Conservation (phyloP, 2,329 filamentous ascomycete species). For the Cladophialophora exuberans region DNA sequence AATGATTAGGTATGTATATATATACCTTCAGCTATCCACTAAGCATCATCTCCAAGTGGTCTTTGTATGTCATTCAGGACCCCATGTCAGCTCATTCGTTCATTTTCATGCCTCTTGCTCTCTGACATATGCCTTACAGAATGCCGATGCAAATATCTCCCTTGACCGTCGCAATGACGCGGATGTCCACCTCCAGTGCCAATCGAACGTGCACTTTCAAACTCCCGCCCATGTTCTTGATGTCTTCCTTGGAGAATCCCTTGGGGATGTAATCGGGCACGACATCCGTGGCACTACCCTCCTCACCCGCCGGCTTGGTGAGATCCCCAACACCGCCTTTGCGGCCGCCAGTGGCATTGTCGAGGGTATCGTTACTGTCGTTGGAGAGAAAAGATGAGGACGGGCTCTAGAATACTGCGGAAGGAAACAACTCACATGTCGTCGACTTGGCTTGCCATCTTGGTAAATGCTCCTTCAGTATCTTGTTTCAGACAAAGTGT, state of each 20-base stretch:
- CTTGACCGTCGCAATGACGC: conserved; percentile 24
- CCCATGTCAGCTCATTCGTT: too few relatives aligned
- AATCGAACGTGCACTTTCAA: conserved; percentile 28
- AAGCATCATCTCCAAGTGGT: too few relatives aligned
- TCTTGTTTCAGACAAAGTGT: too few relatives aligned
- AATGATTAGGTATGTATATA: too few relatives aligned
- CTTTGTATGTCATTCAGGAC: too few relatives aligned
- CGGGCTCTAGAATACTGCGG: not conserved
- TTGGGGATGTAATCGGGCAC: conserved; percentile 6
- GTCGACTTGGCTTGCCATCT: conserved; percentile 2
- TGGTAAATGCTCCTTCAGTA: too few relatives aligned
- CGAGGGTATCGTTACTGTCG: not conserved
- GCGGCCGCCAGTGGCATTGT: conserved; percentile 7
- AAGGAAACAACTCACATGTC: not conserved
- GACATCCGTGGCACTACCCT: not conserved
- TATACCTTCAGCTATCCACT: too few relatives aligned
- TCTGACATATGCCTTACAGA: conserved; percentile 4
- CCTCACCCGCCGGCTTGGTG: not conserved
- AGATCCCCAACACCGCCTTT: not conserved
- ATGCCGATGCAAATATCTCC: conserved; percentile 29
- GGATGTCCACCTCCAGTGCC: conserved; percentile 26
- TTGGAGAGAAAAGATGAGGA: not conserved
- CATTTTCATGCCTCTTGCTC: too few relatives aligned
- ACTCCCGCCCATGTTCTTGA: conserved; percentile 23
- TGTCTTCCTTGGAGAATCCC: conserved; percentile 20